A percentile compares a stretch with the other conserved stretches of the same genome.
These are phyloP conservation scores for bread wheat (Triticum aestivum) DNA, from an alignment of 176 grass and related monocot species.

Conservation along the genomic window DNA sequence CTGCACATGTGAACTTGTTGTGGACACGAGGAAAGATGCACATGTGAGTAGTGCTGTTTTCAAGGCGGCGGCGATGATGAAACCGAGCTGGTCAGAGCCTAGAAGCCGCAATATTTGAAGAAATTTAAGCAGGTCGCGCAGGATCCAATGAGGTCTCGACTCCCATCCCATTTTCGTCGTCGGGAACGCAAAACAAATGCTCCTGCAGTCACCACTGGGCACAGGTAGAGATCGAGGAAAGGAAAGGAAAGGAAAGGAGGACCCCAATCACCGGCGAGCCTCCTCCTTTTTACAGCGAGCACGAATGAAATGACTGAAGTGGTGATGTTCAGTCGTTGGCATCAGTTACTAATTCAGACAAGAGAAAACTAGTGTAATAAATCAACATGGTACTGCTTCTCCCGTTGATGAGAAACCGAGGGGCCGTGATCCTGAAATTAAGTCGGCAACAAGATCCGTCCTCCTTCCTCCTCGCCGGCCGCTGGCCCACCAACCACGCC, in stretches of 20 bases:
- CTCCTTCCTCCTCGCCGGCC: background rate
- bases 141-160: constrained; percentile 32
- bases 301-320: too few relatives aligned
- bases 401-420: background rate
- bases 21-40: too few relatives aligned
- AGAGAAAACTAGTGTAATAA: background rate
- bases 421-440: background rate
- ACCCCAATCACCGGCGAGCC: too few relatives aligned
- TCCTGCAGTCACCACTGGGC: background rate
- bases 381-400: background rate
- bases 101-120: background rate
- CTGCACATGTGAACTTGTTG: too few relatives aligned
- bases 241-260: background rate
- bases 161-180: background rate
- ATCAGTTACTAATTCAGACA: background rate
- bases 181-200: constrained; percentile 31
- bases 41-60: too few relatives aligned
- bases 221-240: background rate
- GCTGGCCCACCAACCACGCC: too few relatives aligned
- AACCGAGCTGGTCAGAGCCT: background rate
- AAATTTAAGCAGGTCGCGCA: constrained; percentile 6
- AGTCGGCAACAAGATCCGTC: background rate
- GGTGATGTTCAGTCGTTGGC: too few relatives aligned
- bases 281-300: background rate
- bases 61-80: background rate